Base-by-base conservation (phyloP, 23 red algal genomes). In the Gracilaria gracilis region DNA sequence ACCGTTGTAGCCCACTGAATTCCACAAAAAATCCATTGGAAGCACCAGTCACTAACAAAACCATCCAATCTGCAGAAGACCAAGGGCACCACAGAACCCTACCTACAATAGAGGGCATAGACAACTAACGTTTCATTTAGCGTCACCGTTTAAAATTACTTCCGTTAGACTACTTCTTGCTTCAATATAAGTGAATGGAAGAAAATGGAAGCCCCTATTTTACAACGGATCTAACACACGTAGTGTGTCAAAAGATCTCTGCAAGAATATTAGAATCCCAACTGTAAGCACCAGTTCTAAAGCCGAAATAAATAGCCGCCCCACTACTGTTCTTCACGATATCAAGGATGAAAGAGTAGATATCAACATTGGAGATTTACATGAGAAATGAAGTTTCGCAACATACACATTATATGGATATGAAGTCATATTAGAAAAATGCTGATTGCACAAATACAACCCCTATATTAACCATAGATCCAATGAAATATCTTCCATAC, bases 341-440 rank as follows among this genome's bases (percentile, higher is more conserved):
- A 66, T 29, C 39, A 0, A 39, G 4, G 20, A 47, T 20, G 47
- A 61, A 46, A 29, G 35, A 32, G 61, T 67, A 24, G 15, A 35
- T 0, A 0, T 38, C 15, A 8, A 83, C 7, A 83, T 83, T 20
- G 39, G 42, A 44, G 28, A 83, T 9, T 27, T 65, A 42, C 48
- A 2, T 38, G 80, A 83, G 17, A 35, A 61, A 67, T 5, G 57
- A 65, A 39, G 55, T 57, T 83, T 83, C 80, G 80, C 0, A 0
- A 37, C 54, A 23, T 65, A 57, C 16, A 16, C 80, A 61, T 46
- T 66, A 33, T 44, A 65, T 39, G 42, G 83, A 51, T 71, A 87
- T 87, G 65, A 87, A 3, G 40, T 38, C 28, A 87, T 87, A 2
- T 62, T 87, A 33, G 35, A 35, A 33, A 37, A 74, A 58, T 0